These are phyloP conservation scores for Cryptococcus sp. DNA, from an alignment of 1,284 basidiomycete genomes.

Conservation along the genomic window DNA sequence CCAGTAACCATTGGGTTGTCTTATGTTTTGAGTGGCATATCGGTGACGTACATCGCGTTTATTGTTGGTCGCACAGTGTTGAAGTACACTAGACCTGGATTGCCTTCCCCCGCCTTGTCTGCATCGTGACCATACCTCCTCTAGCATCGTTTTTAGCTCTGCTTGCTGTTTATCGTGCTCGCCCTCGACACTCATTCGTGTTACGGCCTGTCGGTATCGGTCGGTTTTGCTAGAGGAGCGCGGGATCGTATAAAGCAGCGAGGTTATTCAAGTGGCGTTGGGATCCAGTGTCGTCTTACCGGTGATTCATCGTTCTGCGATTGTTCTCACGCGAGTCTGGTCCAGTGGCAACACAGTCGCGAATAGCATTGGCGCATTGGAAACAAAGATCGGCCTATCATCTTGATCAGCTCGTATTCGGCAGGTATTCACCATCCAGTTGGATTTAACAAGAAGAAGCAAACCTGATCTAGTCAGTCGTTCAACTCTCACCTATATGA, in stretches of 20 bases:
- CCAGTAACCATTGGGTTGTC: neutral
- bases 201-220: no score
- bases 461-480: no score
- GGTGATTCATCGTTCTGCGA: slow-evolving; percentile 5
- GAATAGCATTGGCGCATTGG: slow-evolving; percentile 1
- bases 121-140: slow-evolving; percentile 11
- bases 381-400: slow-evolving; percentile 2
- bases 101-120: slow-evolving; percentile 34
- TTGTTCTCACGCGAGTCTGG: slow-evolving; percentile 1
- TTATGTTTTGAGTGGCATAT: neutral
- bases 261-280: slow-evolving; percentile 36
- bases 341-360: no score
- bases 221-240: slow-evolving; percentile 10
- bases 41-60: slow-evolving; percentile 12
- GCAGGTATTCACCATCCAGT: no score
- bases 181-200: no score
- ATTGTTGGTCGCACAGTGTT: slow-evolving; percentile 7
- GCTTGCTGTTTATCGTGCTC: neutral
- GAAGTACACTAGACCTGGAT: slow-evolving; percentile 15
- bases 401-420: neutral
- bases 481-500: slow-evolving; percentile 1
- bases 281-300: slow-evolving; percentile 14
- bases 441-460: no score
- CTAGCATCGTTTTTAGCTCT: slow-evolving; percentile 6
- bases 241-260: slow-evolving; percentile 20